Percentiles rank a stretch among this genome's conserved stretches.
phyloP scores from a whole-genome alignment of 768 basidiomycete species.

The Udeniomyces megalosporus region DNA sequence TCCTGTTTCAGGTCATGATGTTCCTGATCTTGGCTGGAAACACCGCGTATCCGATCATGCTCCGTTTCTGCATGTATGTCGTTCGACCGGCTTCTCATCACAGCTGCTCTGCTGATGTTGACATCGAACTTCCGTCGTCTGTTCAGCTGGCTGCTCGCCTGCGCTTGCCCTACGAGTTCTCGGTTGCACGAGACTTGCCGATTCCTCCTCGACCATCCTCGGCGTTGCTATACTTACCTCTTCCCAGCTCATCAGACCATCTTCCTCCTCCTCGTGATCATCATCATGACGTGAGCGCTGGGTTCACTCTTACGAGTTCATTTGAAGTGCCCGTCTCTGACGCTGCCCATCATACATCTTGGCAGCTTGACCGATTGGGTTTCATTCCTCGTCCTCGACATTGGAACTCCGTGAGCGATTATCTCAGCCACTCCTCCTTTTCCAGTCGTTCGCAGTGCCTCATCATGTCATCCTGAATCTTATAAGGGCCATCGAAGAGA shows the following conservation, averaged over 20 bases:
- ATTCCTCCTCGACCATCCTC: slow-evolving; percentile 87
- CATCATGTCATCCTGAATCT: neutral
- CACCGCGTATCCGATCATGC: slow-evolving; percentile 53
- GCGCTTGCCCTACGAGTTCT: slow-evolving; percentile 44
- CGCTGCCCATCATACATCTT: too few relatives aligned
- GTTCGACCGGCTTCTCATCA: neutral
- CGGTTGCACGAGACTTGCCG: slow-evolving; percentile 60
- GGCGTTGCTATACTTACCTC: slow-evolving; percentile 34
- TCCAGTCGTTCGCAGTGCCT: neutral
- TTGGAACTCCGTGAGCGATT: slow-evolving; percentile 46
- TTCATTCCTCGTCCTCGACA: slow-evolving; percentile 73
- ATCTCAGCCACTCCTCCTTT: too few relatives aligned
- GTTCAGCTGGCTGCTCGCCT: slow-evolving; percentile 60
- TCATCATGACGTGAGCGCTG: slow-evolving; percentile 55
- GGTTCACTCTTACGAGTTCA: too few relatives aligned
- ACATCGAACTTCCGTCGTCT: too few relatives aligned
- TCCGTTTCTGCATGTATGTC: slow-evolving; percentile 62
- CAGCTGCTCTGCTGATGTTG: neutral
- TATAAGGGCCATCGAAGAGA: slow-evolving; percentile 38
- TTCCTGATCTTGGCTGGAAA: slow-evolving; percentile 79
- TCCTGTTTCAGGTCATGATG: slow-evolving; percentile 34
- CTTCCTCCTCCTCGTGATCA: slow-evolving; percentile 59
- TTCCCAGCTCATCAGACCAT: slow-evolving; percentile 67
- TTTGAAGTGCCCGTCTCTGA: too few relatives aligned
- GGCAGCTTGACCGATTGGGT: slow-evolving; percentile 75